phyloP scores from a whole-genome alignment of 2,329 filamentous ascomycete genomes.

The Reticulascus tulasneorum region DNA sequence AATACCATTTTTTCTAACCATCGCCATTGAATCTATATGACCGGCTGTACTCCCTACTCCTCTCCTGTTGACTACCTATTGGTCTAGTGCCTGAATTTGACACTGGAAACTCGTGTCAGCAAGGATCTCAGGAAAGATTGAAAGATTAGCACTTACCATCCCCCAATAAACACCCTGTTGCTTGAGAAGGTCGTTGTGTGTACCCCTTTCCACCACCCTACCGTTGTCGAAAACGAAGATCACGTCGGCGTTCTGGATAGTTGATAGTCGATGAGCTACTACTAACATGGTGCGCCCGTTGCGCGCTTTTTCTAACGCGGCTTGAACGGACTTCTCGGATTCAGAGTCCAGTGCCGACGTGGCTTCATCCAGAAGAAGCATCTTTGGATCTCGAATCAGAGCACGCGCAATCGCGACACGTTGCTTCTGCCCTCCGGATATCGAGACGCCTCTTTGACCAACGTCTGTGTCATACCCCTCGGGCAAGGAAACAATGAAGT shows the following conservation, averaged over 20 bases:
- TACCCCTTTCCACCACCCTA: conserved; percentile 34
- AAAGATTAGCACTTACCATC: conserved; percentile 9
- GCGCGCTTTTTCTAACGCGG: conserved; percentile 22
- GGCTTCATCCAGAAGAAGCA: conserved; percentile 56
- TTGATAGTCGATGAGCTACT: conserved; percentile 38
- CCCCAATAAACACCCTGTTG: conserved; percentile 14
- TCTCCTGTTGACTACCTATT: background rate
- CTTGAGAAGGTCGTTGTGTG: conserved; percentile 22
- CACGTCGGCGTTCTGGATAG: conserved; percentile 38
- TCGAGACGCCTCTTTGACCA: conserved; percentile 52
- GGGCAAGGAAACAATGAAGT: conserved; percentile 48
- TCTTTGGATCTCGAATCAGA: conserved; percentile 43
- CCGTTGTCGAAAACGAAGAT: conserved; percentile 42
- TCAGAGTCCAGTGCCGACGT: conserved; percentile 53
- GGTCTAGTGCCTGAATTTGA: conserved; percentile 15
- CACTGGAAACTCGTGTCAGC: conserved; percentile 8
- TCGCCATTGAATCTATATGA: too few species aligned
- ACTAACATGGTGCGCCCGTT: conserved; percentile 30
- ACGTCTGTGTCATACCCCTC: conserved; percentile 45
- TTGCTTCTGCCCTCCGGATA: conserved; percentile 54
- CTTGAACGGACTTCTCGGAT: conserved; percentile 50
- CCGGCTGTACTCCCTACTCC: too few species aligned
- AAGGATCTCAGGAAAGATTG: background rate
- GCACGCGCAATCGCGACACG: conserved; percentile 53
- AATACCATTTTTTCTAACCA: too few species aligned